These are phyloP conservation scores for Podospora comata DNA, from an alignment of 495 filamentous ascomycete genomes.

Conservation along the genomic window DNA sequence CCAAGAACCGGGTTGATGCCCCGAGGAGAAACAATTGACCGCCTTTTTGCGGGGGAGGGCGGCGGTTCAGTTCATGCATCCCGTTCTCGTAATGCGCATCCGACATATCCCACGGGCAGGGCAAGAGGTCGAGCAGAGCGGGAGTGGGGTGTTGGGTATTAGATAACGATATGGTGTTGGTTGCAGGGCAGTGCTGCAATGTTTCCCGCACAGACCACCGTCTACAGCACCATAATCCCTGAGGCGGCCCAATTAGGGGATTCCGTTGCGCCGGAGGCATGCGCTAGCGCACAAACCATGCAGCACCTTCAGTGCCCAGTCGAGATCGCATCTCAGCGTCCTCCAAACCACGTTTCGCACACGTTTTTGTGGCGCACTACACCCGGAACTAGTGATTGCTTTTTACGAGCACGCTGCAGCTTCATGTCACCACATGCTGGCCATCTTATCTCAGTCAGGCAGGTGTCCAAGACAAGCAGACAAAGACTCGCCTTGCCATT, in stretches of 20 bases:
- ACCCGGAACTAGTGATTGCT: neutral
- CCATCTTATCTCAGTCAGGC: neutral
- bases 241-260: neutral
- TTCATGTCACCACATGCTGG: neutral
- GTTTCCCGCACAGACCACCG: neutral
- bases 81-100: neutral
- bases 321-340: slow-evolving; percentile 3
- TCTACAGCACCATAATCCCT: neutral
- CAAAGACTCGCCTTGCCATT: neutral
- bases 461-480: neutral
- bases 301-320: neutral
- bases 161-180: neutral
- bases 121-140: no score
- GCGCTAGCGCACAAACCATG: neutral
- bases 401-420: neutral
- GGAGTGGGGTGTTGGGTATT: neutral
- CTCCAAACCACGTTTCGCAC: slow-evolving; percentile 1
- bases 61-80: neutral
- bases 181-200: neutral
- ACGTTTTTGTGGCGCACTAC: slow-evolving; percentile 3
- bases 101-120: no score
- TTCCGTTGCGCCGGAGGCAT: neutral
- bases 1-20: no score
- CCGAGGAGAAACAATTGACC: neutral
- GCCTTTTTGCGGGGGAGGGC: neutral